Evolutionary conservation across 768 basidiomycete genomes (phyloP).

Genomic region (Tephrocybe sp.): DNA sequence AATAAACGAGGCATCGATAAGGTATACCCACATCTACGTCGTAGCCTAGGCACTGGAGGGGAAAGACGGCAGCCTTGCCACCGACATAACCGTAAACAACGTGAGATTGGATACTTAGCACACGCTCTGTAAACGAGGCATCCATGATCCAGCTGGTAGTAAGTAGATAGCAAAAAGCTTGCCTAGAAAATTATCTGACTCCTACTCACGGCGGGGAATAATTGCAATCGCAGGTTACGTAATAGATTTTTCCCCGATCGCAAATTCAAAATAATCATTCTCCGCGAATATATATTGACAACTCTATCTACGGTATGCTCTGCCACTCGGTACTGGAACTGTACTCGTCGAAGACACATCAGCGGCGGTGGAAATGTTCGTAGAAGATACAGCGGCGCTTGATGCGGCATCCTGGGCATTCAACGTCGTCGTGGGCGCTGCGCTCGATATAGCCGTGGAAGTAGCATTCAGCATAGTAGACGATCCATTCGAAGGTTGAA

Average conservation of each 20-base stretch:
- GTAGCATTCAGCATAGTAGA: background rate
- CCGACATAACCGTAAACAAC: conserved; percentile 95
- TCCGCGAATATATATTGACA: background rate
- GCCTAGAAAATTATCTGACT: conserved; percentile 12
- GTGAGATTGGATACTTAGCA: conserved; percentile 91
- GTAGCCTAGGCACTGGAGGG: conserved; percentile 84
- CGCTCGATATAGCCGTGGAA: conserved; percentile 3
- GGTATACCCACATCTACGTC: conserved; percentile 83
- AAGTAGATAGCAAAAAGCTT: conserved; percentile 2
- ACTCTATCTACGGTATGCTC: conserved; percentile 18
- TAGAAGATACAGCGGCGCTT: conserved; percentile 25
- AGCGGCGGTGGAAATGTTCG: conserved; percentile 13
- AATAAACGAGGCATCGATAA: conserved; percentile 9
- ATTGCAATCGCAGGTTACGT: conserved; percentile 5
- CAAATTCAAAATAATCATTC: background rate
- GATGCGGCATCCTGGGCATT: conserved; percentile 32
- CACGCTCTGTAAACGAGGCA: conserved; percentile 37
- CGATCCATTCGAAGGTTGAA: conserved; percentile 7
- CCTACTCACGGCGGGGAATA: background rate
- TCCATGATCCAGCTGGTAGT: conserved; percentile 5
- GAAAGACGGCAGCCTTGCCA: conserved; percentile 75
- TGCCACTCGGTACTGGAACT: conserved; percentile 17
- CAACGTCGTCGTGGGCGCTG: conserved; percentile 15
- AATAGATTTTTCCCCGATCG: conserved; percentile 3
- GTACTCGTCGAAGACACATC: background rate